Evolutionary conservation across 164 flowering plant species (phyloP).

Genomic region (Vitis rupestris): DNA sequence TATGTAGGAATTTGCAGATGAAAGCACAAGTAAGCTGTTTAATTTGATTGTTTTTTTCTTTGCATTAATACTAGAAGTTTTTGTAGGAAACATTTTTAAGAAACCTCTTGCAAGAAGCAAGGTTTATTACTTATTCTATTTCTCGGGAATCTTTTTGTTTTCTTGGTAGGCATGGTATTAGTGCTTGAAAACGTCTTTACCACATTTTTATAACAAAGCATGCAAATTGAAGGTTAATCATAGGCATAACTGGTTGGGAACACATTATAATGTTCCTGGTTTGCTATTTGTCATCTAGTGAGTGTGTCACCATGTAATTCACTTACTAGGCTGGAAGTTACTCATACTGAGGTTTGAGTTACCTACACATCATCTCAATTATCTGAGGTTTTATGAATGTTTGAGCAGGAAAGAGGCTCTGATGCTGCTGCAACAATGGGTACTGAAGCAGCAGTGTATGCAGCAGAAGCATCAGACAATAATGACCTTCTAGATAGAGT

Average conservation of each 20-base stretch:
- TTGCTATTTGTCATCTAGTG: no score
- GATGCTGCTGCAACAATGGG: conserved; percentile 93
- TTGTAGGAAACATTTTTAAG: no score
- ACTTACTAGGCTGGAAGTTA: no score
- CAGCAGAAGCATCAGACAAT: conserved; percentile 83
- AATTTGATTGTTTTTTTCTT: neutral
- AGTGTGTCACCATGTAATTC: no score
- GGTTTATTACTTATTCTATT: no score
- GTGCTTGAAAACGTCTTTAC: neutral
- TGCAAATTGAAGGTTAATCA: no score
- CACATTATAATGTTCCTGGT: no score
- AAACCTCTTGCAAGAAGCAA: no score
- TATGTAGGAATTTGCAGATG: conserved; percentile 66
- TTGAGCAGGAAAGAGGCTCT: conserved; percentile 74
- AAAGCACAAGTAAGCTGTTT: conserved; percentile 73
- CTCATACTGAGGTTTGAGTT: no score
- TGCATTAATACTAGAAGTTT: neutral
- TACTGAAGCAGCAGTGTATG: conserved; percentile 87
- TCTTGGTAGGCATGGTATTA: neutral
- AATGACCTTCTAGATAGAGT: conserved; percentile 84
- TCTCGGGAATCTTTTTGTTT: neutral
- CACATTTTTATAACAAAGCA: neutral
- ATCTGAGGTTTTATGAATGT: neutral
- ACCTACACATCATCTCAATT: neutral
- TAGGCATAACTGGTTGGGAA: no score